phyloP scores from a whole-genome alignment of 208 protist species.

The Leishmania amazonensis region DNA sequence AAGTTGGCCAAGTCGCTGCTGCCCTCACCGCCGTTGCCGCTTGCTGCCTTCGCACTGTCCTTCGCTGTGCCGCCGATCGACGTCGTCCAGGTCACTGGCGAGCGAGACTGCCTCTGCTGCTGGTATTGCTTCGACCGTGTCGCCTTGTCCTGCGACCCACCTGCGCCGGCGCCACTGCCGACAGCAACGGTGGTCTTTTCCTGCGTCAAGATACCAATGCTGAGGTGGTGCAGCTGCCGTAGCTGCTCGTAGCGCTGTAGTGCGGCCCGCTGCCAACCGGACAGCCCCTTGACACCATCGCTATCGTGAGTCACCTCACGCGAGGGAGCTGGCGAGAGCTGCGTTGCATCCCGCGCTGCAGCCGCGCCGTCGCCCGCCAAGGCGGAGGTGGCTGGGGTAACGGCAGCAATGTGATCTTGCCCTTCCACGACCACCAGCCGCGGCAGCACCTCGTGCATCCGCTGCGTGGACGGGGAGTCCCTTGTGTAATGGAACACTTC shows the following conservation, averaged over 20 bases:
- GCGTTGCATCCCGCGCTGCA: not conserved
- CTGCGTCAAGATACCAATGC: constrained; percentile 24
- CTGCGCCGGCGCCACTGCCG: not conserved
- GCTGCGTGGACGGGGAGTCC: constrained; percentile 21
- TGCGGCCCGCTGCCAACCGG: constrained; percentile 35
- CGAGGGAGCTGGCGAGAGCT: not conserved
- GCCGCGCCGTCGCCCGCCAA: not conserved
- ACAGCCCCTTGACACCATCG: constrained; percentile 23
- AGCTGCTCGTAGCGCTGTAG: constrained; percentile 55
- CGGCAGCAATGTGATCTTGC: constrained; percentile 10
- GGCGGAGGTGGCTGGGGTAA: constrained; percentile 17
- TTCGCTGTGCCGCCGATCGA: not conserved
- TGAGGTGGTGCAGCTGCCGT: constrained; percentile 40
- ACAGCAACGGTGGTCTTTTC: constrained; percentile 1
- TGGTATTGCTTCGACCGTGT: not conserved
- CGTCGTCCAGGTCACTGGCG: not conserved
- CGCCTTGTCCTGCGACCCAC: not conserved
- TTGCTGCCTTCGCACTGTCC: not conserved
- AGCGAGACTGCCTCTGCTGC: not conserved
- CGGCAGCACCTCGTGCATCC: constrained; percentile 21
- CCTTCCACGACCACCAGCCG: constrained; percentile 10
- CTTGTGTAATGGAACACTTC: constrained; percentile 48
- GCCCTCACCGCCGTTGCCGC: not conserved
- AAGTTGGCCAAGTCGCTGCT: not conserved
- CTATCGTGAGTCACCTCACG: not conserved